These are phyloP conservation scores for Barnettozyma hawaiiensis DNA, from an alignment of 1,139 yeast genomes.

Conservation along the genomic window DNA sequence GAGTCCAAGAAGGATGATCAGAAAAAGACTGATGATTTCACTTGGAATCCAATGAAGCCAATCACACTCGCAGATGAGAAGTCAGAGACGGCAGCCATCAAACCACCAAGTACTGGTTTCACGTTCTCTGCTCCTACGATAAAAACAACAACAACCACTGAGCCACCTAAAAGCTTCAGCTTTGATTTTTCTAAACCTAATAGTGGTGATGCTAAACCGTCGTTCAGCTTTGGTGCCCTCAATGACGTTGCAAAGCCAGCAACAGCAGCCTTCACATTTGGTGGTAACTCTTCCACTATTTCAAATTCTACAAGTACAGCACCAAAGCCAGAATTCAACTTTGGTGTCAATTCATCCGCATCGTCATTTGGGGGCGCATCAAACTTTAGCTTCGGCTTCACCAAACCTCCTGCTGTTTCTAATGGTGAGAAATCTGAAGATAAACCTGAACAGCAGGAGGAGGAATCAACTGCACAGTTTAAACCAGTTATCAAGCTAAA, in stretches of 20 bases:
- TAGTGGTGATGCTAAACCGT: background rate
- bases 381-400: conserved; percentile 17
- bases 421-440: conserved; percentile 5
- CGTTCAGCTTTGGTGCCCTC: background rate
- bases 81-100: background rate
- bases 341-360: conserved; percentile 9
- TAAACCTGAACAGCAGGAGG: conserved; percentile 26
- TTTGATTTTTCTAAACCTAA: conserved; percentile 3
- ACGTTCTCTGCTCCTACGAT: conserved; percentile 14
- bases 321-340: conserved; percentile 28
- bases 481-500: conserved; percentile 44
- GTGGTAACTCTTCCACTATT: conserved; percentile 15
- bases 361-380: conserved; percentile 12
- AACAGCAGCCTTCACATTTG: conserved; percentile 28
- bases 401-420: conserved; percentile 9
- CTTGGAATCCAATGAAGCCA: conserved; percentile 41
- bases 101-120: conserved; percentile 23
- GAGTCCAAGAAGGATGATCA: background rate
- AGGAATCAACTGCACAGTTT: conserved; percentile 39
- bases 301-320: background rate
- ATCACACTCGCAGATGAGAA: conserved; percentile 12
- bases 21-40: background rate
- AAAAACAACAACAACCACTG: background rate
- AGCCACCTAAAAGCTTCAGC: conserved; percentile 11
- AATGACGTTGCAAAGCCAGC: conserved; percentile 20